phyloP scores from a whole-genome alignment of 495 filamentous ascomycete genomes.

The Podospora pseudoanserina region DNA sequence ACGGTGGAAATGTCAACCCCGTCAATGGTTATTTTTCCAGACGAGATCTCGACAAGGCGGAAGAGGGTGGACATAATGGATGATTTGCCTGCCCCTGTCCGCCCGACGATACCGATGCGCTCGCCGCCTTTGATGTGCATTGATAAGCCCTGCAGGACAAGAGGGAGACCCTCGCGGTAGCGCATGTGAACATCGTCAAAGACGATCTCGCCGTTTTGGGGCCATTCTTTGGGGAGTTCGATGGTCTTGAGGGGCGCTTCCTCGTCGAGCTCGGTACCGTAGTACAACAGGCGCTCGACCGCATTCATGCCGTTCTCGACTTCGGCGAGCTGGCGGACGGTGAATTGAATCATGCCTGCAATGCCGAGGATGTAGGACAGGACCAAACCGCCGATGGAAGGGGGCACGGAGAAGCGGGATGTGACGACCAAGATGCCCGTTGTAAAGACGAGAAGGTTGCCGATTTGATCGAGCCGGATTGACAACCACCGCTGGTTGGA shows the following conservation, averaged over 20 bases:
- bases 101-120: constrained; percentile 88
- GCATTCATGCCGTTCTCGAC: constrained; percentile 98
- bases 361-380: constrained; percentile 90
- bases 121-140: constrained; percentile 81
- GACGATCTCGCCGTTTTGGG: constrained; percentile 75
- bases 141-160: constrained; percentile 73
- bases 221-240: constrained; percentile 70
- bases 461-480: constrained; percentile 77
- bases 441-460: constrained; percentile 76
- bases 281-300: constrained; percentile 90
- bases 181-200: constrained; percentile 89
- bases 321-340: constrained; percentile 89
- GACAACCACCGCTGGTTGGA: constrained; percentile 92
- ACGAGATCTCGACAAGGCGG: constrained; percentile 79
- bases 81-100: constrained; percentile 92
- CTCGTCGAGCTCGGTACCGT: constrained; percentile 80
- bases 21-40: constrained; percentile 84
- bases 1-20: constrained; percentile 82
- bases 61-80: constrained; percentile 93
- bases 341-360: constrained; percentile 95
- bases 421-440: constrained; percentile 90
- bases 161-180: constrained; percentile 75
- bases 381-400: constrained; percentile 81
- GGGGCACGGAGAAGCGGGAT: constrained; percentile 80
- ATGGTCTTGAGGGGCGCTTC: constrained; percentile 76